Evolutionary conservation across 495 filamentous ascomycete genomes (phyloP).

Genomic region (Penicillium lividum): DNA sequence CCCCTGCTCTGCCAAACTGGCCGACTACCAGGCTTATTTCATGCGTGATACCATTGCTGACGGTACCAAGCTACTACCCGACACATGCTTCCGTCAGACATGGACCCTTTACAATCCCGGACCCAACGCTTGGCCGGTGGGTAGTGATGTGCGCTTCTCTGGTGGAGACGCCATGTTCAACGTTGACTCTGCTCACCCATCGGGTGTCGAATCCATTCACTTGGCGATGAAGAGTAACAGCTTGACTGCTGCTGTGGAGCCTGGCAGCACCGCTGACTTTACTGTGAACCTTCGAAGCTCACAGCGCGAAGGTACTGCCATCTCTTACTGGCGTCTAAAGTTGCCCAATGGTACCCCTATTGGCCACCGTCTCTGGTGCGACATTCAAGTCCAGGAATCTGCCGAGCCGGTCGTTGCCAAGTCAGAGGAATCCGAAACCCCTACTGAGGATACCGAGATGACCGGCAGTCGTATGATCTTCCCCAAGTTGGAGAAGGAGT

Average conservation of each 20-base stretch:
- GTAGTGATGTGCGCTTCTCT: constrained; percentile 86
- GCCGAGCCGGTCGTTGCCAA: constrained; percentile 14
- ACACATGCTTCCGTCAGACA: constrained; percentile 77
- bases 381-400: constrained; percentile 65
- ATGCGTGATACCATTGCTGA: constrained; percentile 77
- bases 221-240: constrained; percentile 79
- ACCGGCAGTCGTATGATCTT: constrained; percentile 83
- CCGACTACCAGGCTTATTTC: constrained; percentile 68
- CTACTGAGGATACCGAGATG: constrained; percentile 15
- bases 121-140: constrained; percentile 75
- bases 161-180: constrained; percentile 96
- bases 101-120: constrained; percentile 93
- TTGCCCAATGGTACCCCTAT: constrained; percentile 78
- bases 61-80: constrained; percentile 67
- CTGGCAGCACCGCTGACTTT: constrained; percentile 76
- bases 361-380: constrained; percentile 93
- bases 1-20: constrained; percentile 3
- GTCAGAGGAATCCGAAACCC: constrained; percentile 23
- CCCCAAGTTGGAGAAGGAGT: constrained; percentile 94
- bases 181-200: constrained; percentile 73
- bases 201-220: constrained; percentile 68
- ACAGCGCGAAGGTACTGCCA: constrained; percentile 66
- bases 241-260: constrained; percentile 63
- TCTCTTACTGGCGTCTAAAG: constrained; percentile 97
- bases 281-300: constrained; percentile 82